A percentile compares a stretch with the other conserved stretches of the same genome.
These are phyloP conservation scores for Lithohypha guttulata DNA, from an alignment of 2,329 filamentous ascomycete genomes.

Conservation along the genomic window DNA sequence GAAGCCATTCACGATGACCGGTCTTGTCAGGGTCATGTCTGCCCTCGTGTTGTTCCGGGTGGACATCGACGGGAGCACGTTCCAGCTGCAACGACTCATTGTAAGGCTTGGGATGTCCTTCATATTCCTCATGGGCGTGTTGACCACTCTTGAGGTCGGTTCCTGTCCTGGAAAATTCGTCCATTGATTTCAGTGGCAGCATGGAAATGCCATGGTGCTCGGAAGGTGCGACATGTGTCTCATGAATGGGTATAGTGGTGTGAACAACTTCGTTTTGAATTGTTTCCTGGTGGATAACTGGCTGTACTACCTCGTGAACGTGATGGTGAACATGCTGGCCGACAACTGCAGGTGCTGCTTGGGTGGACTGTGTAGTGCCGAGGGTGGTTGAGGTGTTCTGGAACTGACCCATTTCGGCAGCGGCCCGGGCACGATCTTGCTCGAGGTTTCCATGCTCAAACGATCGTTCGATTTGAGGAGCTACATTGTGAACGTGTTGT, in stretches of 20 bases:
- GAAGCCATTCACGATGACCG: background rate
- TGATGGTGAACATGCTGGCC: constrained; percentile 57
- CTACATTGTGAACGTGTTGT: constrained; percentile 50
- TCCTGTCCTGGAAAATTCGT: constrained; percentile 50
- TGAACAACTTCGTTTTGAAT: constrained; percentile 48
- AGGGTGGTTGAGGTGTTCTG: constrained; percentile 39
- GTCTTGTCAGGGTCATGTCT: background rate
- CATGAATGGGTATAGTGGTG: constrained; percentile 60
- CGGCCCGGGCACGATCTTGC: constrained; percentile 39
- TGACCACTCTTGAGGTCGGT: constrained; percentile 38
- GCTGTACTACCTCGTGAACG: constrained; percentile 59
- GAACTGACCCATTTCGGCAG: constrained; percentile 45
- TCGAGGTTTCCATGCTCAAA: constrained; percentile 50
- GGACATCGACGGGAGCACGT: background rate
- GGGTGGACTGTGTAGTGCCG: constrained; percentile 40
- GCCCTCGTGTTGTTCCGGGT: constrained; percentile 1
- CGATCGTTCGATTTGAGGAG: constrained; percentile 50
- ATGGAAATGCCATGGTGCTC: constrained; percentile 54
- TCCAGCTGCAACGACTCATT: background rate
- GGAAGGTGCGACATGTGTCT: constrained; percentile 56
- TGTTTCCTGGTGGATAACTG: constrained; percentile 57
- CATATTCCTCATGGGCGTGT: constrained; percentile 33
- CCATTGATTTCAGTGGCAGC: constrained; percentile 52
- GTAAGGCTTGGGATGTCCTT: constrained; percentile 32
- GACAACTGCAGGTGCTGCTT: constrained; percentile 39